Evolutionary conservation across 2,329 filamentous ascomycete genomes (phyloP).

Genomic region (Pyricularia pennisetigena): DNA sequence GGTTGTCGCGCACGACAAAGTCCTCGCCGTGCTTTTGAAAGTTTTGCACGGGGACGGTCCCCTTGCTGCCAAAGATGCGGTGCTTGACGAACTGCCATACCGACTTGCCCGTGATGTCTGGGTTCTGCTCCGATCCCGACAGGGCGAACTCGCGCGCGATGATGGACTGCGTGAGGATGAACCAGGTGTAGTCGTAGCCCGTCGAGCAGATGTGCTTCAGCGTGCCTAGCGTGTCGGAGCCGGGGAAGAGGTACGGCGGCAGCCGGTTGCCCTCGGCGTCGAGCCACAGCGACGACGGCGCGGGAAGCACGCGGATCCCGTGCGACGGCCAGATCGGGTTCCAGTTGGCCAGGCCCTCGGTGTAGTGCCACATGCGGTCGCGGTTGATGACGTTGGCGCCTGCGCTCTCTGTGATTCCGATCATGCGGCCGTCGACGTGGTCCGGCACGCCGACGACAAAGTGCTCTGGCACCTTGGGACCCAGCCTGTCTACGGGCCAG

Average conservation of each 20-base stretch:
- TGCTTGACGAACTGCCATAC: constrained; percentile 38
- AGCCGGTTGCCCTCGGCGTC: constrained; percentile 49
- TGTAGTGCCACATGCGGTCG: constrained; percentile 59
- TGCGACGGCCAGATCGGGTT: constrained; percentile 51
- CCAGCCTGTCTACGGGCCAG: constrained; percentile 49
- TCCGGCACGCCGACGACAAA: constrained; percentile 53
- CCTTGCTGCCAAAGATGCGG: constrained; percentile 40
- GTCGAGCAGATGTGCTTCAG: constrained; percentile 50
- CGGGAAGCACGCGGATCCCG: constrained; percentile 50
- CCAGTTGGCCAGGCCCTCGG: constrained; percentile 53
- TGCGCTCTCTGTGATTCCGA: constrained; percentile 40
- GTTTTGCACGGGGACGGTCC: constrained; percentile 43
- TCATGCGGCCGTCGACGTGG: constrained; percentile 56
- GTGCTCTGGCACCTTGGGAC: constrained; percentile 41
- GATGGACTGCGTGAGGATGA: constrained; percentile 47
- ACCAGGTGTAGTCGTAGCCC: constrained; percentile 55
- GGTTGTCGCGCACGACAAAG: constrained; percentile 47
- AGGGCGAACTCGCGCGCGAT: constrained; percentile 52
- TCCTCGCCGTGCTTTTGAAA: constrained; percentile 50
- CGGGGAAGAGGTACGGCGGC: constrained; percentile 46
- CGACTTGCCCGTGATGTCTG: constrained; percentile 48
- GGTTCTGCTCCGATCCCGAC: constrained; percentile 55
- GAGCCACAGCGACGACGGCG: constrained; percentile 52
- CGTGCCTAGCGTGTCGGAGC: constrained; percentile 46
- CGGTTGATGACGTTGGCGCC: constrained; percentile 49